Base-by-base conservation (phyloP, 148 eudicot genomes). In the Polygonum maritimum region DNA sequence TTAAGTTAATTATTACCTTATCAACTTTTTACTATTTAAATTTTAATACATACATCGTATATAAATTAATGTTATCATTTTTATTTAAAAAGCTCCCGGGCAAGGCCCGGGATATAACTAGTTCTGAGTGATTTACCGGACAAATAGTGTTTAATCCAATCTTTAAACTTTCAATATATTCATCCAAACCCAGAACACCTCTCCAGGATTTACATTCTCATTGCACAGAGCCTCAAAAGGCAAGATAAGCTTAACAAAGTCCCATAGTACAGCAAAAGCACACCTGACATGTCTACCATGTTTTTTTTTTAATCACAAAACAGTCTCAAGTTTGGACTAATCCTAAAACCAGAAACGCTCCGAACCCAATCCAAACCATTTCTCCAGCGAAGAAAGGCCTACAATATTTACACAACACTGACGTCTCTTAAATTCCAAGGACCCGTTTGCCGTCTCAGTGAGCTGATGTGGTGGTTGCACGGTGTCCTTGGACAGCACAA, bases 401-500 rank as follows among this genome's bases (percentile, higher is more conserved):
- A 26, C 35, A 62, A 62, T 31, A 62, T 26, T 3, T 31, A 62
- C 36, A 60, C 67, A 22, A 60, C 36, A 21, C 67, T 22, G 35
- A 12, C 26, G 36, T 60, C 15, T 16, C 67, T 18, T 60, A 2
- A 60, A 19, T 7, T 26, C 33, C 12, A 26, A 60, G 35, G 22
- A 33, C 67, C 35, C 2, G 3, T 60, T 60, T 11, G 6, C 13
- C 1, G 3, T 31, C 35, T 71, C 74, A 71, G 74, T 71, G 74
- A 47, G 74, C 74, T n/a, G 74, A 40, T 13, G 71, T 44, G 31
- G 51, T 41, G 31, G 51, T 15, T 41, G 33, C 35, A 15, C 48
- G 73, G 31, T 60, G 67, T 36, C 47, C 73, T 69, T 69, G 73
- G 47, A 69, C 48, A 39, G 21, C 1, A 74, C 98, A 95, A 12